A percentile compares a stretch with the other conserved stretches of the same genome.
Conservation (phyloP, 345 rosid genomes). For the Melaleuca quinquenervia region DNA sequence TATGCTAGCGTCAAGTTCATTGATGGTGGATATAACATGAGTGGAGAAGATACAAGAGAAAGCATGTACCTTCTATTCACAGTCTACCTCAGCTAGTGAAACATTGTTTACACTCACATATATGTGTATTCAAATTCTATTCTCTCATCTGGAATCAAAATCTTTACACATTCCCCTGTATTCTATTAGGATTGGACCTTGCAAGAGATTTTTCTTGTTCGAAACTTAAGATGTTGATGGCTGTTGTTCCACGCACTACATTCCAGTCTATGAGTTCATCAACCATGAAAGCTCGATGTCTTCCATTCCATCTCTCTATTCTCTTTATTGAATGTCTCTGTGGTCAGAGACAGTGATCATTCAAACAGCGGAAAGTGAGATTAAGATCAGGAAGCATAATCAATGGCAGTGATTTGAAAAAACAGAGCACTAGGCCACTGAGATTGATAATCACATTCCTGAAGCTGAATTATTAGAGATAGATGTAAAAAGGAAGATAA, state of each 20-base stretch:
- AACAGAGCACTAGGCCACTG: background rate
- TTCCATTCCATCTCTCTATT: background rate
- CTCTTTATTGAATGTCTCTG: background rate
- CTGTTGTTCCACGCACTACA: background rate
- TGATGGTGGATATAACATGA: background rate
- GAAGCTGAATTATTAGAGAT: background rate
- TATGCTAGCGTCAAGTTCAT: slow-evolving; percentile 31
- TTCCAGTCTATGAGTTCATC: background rate
- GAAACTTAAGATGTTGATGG: background rate
- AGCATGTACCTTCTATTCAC: slow-evolving; percentile 15
- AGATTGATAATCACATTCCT: background rate
- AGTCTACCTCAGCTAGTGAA: slow-evolving; percentile 23
- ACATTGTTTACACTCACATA: background rate
- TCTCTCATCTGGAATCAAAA: background rate
- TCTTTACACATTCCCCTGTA: background rate
- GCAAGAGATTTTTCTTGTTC: background rate
- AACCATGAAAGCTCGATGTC: background rate
- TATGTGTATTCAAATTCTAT: background rate
- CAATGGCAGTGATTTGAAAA: background rate
- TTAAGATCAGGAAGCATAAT: background rate
- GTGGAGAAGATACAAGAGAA: background rate
- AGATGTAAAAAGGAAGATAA: background rate
- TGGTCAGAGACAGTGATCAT: background rate
- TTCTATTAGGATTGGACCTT: background rate
- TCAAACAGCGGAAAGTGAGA: background rate